Conservation (phyloP, 1,284 basidiomycete species). For the Puccinia hordei region DNA sequence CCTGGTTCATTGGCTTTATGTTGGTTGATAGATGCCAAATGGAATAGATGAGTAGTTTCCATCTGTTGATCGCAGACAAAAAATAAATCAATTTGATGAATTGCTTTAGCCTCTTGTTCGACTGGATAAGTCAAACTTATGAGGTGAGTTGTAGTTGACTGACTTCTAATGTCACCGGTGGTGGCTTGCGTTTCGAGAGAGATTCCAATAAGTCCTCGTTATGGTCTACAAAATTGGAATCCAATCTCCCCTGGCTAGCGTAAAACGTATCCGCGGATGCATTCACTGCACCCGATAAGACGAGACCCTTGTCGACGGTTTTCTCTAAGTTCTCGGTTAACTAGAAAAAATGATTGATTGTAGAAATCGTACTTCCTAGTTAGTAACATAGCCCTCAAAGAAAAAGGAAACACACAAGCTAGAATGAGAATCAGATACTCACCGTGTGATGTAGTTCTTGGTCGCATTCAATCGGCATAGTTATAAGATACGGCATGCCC, state of each 20-base stretch:
- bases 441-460: constrained; percentile 33
- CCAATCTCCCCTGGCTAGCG: constrained; percentile 34
- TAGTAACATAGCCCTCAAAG: not conserved
- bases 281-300: constrained; percentile 23
- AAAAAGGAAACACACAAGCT: not conserved
- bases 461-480: constrained; percentile 21
- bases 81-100: not conserved
- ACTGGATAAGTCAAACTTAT: not conserved
- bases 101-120: not conserved
- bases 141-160: not conserved
- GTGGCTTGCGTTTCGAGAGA: constrained; percentile 10
- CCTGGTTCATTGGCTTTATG: constrained; percentile 1
- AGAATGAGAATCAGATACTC: not conserved
- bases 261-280: constrained; percentile 39
- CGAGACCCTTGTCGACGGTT: constrained; percentile 7
- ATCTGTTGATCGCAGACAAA: not conserved
- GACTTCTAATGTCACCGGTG: constrained; percentile 32
- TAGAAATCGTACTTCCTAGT: not conserved
- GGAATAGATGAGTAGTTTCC: constrained; percentile 44
- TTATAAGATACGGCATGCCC: constrained; percentile 24
- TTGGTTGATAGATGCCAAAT: constrained; percentile 33
- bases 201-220: constrained; percentile 24
- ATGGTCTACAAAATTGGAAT: constrained; percentile 34
- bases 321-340: constrained; percentile 9
- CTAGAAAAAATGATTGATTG: not conserved